Conservation (phyloP, 768 basidiomycete species). For the Symmetrospora coprosmae region DNA sequence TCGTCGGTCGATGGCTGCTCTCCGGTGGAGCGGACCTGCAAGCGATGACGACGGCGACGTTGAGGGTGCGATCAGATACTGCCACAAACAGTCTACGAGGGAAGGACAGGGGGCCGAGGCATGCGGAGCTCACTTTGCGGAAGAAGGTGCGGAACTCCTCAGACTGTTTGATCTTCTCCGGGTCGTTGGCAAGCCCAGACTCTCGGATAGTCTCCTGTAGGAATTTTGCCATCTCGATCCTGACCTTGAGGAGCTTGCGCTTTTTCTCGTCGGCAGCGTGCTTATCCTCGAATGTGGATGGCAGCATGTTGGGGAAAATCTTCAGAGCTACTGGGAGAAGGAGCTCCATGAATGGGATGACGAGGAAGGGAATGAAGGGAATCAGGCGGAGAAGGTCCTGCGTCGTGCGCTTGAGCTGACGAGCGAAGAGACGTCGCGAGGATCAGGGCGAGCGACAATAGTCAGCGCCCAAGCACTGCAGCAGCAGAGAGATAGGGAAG, state of each 20-base stretch:
- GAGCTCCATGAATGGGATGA: conserved; percentile 97
- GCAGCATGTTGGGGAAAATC: conserved; percentile 96
- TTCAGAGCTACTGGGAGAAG: conserved; percentile 89
- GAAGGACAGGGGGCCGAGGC: background rate
- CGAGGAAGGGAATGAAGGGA: conserved; percentile 83
- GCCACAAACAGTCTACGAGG: background rate
- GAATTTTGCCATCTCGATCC: conserved; percentile 98
- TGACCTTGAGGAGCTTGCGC: conserved; percentile 80
- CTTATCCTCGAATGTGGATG: conserved; percentile 95
- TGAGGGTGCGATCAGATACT: background rate
- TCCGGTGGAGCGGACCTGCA: conserved; percentile 77
- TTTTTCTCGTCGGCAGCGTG: conserved; percentile 96
- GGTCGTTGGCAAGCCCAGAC: conserved; percentile 67
- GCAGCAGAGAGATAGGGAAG: background rate
- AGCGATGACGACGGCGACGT: background rate
- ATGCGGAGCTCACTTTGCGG: conserved; percentile 54
- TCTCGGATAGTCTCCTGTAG: conserved; percentile 92
- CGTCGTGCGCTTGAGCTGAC: conserved; percentile 77
- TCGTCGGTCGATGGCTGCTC: conserved; percentile 79
- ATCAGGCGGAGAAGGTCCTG: conserved; percentile 81
- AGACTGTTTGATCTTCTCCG: conserved; percentile 71
- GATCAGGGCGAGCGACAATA: background rate
- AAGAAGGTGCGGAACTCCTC: conserved; percentile 99
- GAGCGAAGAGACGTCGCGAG: background rate
- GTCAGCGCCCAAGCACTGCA: background rate